Evolutionary conservation across 1,139 yeast species (phyloP), one percentile per base, ranked within the genome.

Genomic region (Trichomonascaceae sp.): DNA sequence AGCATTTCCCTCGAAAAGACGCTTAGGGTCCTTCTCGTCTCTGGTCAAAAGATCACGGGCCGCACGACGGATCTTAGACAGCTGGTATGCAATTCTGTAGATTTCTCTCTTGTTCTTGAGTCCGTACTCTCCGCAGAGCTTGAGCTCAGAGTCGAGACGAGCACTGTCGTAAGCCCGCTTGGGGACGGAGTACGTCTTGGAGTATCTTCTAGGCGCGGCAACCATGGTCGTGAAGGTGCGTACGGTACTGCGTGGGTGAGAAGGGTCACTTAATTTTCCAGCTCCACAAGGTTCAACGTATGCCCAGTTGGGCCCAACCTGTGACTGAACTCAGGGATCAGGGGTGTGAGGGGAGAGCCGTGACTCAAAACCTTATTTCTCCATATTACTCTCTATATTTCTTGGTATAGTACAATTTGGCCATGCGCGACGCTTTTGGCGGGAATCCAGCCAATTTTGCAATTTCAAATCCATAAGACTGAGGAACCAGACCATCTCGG

Each of bases 1-100:
- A 63, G 99, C 99, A 65, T 89, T 89, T 81, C 99, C 99, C 74
- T 89, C 98, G 76, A 89, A 89, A 63, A 89, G 80, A 76, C 99
- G 87, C 82, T 85, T 89, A 76, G 95, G 96, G 71, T 89, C 98
- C 78, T 89, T 89, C 76, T 89, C 98, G 60, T 89, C 98, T 76
- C 96, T 85, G 74, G 98, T 89, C 71, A 89, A 80, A 63, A 89
- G 76, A 65, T 92, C 97, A 80, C 99, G 94, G 64, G 99, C 99
- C 67, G 98, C 98, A 76, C 98, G 85, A 76, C 99, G 89, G 67
- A 89, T 89, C 80, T 89, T 89, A 52, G 99, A 89, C 65, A 89
- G 84, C 74, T 89, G 96, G 78, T 79, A 84, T 66, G 85, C 87
- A 67, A 87, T 82, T 77, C 96, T 81, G 93, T 87, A 85, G 69